These are phyloP conservation scores for Beauveria sp. DNA, from an alignment of 2,329 filamentous ascomycete species.

Conservation along the genomic window DNA sequence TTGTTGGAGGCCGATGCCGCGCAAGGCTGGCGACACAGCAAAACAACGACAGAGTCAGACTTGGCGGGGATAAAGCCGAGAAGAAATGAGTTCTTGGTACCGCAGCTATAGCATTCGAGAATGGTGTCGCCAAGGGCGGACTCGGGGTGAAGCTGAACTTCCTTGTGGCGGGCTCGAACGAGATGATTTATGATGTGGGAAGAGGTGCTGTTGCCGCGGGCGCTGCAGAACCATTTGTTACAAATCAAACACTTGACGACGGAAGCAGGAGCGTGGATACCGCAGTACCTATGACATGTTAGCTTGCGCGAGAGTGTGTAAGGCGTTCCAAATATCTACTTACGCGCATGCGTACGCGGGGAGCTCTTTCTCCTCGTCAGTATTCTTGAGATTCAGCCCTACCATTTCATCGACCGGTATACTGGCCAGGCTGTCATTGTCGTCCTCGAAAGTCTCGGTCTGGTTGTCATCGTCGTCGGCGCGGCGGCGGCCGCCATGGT, in stretches of 20 bases:
- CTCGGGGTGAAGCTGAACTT: slow-evolving; percentile 91
- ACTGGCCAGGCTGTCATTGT: slow-evolving; percentile 68
- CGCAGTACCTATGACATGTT: slow-evolving; percentile 65
- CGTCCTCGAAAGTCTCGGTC: slow-evolving; percentile 74
- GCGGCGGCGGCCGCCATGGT: slow-evolving; percentile 56
- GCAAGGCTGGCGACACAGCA: slow-evolving; percentile 93
- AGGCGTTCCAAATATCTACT: slow-evolving; percentile 30
- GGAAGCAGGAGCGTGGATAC: slow-evolving; percentile 89
- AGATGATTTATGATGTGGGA: slow-evolving; percentile 98
- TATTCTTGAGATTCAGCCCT: slow-evolving; percentile 47
- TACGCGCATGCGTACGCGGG: slow-evolving; percentile 94
- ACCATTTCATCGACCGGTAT: slow-evolving; percentile 70
- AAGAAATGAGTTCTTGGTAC: slow-evolving; percentile 97
- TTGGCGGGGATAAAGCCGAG: slow-evolving; percentile 98
- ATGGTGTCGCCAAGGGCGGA: slow-evolving; percentile 93
- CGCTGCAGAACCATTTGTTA: slow-evolving; percentile 99
- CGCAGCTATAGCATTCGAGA: slow-evolving; percentile 98
- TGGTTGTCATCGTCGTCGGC: slow-evolving; percentile 87
- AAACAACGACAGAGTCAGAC: slow-evolving; percentile 94
- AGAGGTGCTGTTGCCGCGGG: slow-evolving; percentile 89
- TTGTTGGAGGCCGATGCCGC: slow-evolving; percentile 92
- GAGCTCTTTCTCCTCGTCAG: slow-evolving; percentile 81
- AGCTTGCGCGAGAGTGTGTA: slow-evolving; percentile 19
- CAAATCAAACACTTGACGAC: slow-evolving; percentile 95
- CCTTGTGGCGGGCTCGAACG: slow-evolving; percentile 94